Evolutionary conservation across 1,139 yeast species (phyloP), one percentile per base, ranked within the genome.

Genomic region (Kazachstania sp.): DNA sequence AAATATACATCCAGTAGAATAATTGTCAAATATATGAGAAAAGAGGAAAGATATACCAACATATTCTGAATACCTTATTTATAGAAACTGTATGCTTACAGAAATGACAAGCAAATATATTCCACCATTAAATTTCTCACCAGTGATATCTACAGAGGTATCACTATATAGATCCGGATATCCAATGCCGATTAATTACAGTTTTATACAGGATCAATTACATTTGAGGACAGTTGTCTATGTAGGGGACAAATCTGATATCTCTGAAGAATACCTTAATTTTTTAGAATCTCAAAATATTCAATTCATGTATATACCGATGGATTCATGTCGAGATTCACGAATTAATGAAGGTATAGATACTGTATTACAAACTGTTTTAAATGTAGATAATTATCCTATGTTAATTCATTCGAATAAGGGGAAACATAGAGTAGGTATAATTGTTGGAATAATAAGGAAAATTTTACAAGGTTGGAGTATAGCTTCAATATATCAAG

Each of bases 391-490:
- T 28, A 87, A 88, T 64, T 85, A 84, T 61, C 97, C 98, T 1
- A 79, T 90, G 32, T 71, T 92, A 50, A 77, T 92, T 15, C 97
- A 92, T 64, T 86, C 96, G 3, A 87, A 90, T 64, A 92, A 92
- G 67, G 97, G 98, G 8, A 90, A 92, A 64, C 98, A 92, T 63
- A 69, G 98, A 43, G 90, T 87, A 1, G 97, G 97, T 0, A 88
- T 92, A 1, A 71, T 88, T 41, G 94, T 88, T 16, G 98, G 97
- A 0, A 74, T 86, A 26, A 81, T 90, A 77, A 70, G 98, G 44
- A 86, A 86, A 61, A 65, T 84, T 50, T 70, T 88, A 39, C 96
- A 88, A 65, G 95, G 95, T 1, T 90, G 98, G 98, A 80, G 94
- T 51, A 72, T 86, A 59, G 83, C 95, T 46, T 95, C 96, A 1